Evolutionary conservation across 2,329 filamentous ascomycete species (phyloP), one percentile per base, ranked within the genome.

Genomic region (Sclerotinia spermophila): DNA sequence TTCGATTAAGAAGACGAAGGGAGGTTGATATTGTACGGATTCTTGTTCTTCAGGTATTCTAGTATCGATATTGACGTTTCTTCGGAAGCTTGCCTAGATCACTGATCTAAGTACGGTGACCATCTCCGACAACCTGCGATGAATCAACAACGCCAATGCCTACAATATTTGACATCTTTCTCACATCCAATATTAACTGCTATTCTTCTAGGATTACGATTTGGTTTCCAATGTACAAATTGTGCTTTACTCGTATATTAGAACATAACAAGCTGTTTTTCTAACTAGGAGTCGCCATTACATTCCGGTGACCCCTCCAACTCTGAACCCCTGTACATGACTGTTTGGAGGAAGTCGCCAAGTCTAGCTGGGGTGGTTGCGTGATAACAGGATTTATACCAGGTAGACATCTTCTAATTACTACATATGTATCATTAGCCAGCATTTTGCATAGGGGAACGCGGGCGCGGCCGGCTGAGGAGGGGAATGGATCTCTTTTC

Each of bases 71-170:
- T 64, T 21, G 21, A 51, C 13, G 30, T 11, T 35, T 51, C 7
- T 44, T 64, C 61, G 61, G 44, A 64, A 64, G 61, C 61, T 51
- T 64, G 42, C 38, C 61, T 27, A n/a, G 61, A 64, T 64, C 61
- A 64, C 38, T 11, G 30, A 64, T 21, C 42, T 38, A 64, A 44
- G 24, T 61, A 61, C 42, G 58, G 38, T 38, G 56, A 40, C 56
- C 56, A 11, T 15, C 7, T 13, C 19, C 38, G 35, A 40, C 56
- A 33, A 35, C 24, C 13, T 59, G 19, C 21, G 21, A 42, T 24
- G 17, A 5, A 27, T 27, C 35, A 42, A 53, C 48, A 13, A 42
- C 11, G 11, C 40, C 40, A 42, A 11, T 42, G 40, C 15, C 40
- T 42, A 48, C 21, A 48, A 48, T 48, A 48, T n/a, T 48, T 48